A percentile compares a stretch with the other conserved stretches of the same genome.
phyloP scores from a whole-genome alignment of 2,329 filamentous ascomycete species.

The Raffaelea ambrosiae region DNA sequence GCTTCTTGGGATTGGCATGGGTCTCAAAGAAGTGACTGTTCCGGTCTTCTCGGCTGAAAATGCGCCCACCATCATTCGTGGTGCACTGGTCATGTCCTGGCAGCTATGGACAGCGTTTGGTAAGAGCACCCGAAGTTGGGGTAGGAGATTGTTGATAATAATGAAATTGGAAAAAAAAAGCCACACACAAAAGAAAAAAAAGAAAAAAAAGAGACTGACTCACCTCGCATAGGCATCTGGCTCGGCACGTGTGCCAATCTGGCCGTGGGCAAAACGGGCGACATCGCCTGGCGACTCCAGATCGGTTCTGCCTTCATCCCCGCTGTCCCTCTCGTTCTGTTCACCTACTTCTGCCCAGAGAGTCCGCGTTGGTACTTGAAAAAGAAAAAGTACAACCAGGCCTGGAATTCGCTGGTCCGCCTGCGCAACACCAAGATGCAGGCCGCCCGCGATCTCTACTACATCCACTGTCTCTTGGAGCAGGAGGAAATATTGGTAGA shows the following conservation, averaged over 20 bases:
- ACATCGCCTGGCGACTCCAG: slow-evolving; percentile 54
- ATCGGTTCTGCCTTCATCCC: slow-evolving; percentile 56
- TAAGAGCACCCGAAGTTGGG: too few relatives aligned
- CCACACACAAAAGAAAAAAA: too few relatives aligned
- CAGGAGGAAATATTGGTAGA: slow-evolving; percentile 43
- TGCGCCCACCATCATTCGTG: slow-evolving; percentile 59
- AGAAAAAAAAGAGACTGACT: too few relatives aligned
- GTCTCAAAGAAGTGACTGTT: slow-evolving; percentile 56
- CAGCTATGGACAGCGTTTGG: slow-evolving; percentile 38
- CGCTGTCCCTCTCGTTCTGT: slow-evolving; percentile 45
- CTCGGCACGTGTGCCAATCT: slow-evolving; percentile 59
- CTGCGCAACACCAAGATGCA: slow-evolving; percentile 48
- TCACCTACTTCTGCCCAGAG: slow-evolving; percentile 60
- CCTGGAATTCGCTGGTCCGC: slow-evolving; percentile 45
- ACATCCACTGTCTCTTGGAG: slow-evolving; percentile 55
- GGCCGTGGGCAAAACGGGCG: slow-evolving; percentile 49
- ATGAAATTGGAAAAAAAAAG: too few relatives aligned
- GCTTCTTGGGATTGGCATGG: slow-evolving; percentile 69
- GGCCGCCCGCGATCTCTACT: slow-evolving; percentile 53
- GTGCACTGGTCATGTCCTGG: slow-evolving; percentile 77
- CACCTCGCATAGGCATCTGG: slow-evolving; percentile 33
- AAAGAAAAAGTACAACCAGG: slow-evolving; percentile 52
- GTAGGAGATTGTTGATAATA: too few relatives aligned
- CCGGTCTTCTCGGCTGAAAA: slow-evolving; percentile 72
- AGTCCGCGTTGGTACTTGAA: slow-evolving; percentile 60